Conservation (phyloP, 805 yeast genomes). For the Ogataea glucozyma region DNA sequence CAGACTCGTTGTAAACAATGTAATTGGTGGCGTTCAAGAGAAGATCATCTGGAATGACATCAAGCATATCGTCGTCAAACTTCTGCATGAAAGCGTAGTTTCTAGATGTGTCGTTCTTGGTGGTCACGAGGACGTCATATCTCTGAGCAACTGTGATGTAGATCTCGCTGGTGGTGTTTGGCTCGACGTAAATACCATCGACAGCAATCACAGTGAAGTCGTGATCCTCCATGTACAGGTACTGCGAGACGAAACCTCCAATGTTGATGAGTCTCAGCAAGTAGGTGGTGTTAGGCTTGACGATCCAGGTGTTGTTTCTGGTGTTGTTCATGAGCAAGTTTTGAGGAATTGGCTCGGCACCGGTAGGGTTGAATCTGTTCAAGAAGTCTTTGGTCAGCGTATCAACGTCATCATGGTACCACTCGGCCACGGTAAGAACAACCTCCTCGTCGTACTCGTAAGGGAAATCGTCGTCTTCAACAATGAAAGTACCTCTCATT, state of each 20-base stretch:
- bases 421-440: slow-evolving; percentile 69
- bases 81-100: slow-evolving; percentile 84
- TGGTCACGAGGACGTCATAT: slow-evolving; percentile 73
- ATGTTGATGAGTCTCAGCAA: slow-evolving; percentile 75
- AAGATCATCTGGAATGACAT: slow-evolving; percentile 64
- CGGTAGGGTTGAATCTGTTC: slow-evolving; percentile 84
- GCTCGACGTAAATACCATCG: slow-evolving; percentile 87
- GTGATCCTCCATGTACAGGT: slow-evolving; percentile 86
- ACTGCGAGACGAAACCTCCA: slow-evolving; percentile 92
- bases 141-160: slow-evolving; percentile 93
- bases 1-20: slow-evolving; percentile 49
- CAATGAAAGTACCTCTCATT: slow-evolving; percentile 74
- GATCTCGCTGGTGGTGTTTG: slow-evolving; percentile 64
- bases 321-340: slow-evolving; percentile 79
- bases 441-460: slow-evolving; percentile 82
- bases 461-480: slow-evolving; percentile 62
- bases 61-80: slow-evolving; percentile 83
- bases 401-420: slow-evolving; percentile 74
- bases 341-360: slow-evolving; percentile 97
- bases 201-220: slow-evolving; percentile 83
- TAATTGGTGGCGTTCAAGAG: slow-evolving; percentile 72
- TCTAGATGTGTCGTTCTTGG: slow-evolving; percentile 58
- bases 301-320: slow-evolving; percentile 70
- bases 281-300: slow-evolving; percentile 85
- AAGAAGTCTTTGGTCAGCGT: slow-evolving; percentile 58